Evolutionary conservation across 2,329 filamentous ascomycete species (phyloP).

Genomic region (Pyrenochaeta sp.): DNA sequence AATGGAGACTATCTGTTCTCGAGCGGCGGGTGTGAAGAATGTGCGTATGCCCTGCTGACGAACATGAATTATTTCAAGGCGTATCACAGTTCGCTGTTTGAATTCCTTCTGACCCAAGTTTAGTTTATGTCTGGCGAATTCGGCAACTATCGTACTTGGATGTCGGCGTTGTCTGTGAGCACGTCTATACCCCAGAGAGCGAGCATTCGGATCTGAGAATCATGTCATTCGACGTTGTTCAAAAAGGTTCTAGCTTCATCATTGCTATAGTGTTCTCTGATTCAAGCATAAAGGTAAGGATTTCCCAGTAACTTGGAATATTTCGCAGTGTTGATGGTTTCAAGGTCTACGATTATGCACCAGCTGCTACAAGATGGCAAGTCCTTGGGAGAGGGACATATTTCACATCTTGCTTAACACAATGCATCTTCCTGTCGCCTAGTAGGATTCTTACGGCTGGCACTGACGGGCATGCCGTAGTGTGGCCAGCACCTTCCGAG

Average conservation of each 20-base stretch:
- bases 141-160: slow-evolving; percentile 57
- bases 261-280: slow-evolving; percentile 84
- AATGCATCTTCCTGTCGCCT: slow-evolving; percentile 56
- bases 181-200: slow-evolving; percentile 57
- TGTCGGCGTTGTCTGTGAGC: slow-evolving; percentile 62
- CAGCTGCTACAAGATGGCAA: slow-evolving; percentile 41
- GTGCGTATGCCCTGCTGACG: slow-evolving; percentile 1
- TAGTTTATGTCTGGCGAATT: slow-evolving; percentile 81
- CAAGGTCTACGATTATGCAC: slow-evolving; percentile 56
- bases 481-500: slow-evolving; percentile 60
- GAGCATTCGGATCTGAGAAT: slow-evolving; percentile 75
- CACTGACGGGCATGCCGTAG: slow-evolving; percentile 78
- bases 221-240: slow-evolving; percentile 73
- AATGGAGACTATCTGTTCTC: slow-evolving; percentile 78
- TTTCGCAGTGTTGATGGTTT: slow-evolving; percentile 4
- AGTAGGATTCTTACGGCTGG: slow-evolving; percentile 69
- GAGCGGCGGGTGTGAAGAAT: slow-evolving; percentile 84
- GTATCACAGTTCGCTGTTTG: too few relatives aligned
- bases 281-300: slow-evolving; percentile 70
- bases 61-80: not conserved
- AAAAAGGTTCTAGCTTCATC: slow-evolving; percentile 53
- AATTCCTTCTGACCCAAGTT: not conserved
- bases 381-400: slow-evolving; percentile 52
- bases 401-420: slow-evolving; percentile 71
- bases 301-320: too few relatives aligned